phyloP scores from a whole-genome alignment of 2,329 filamentous ascomycete genomes.

The Anthostomella pinea region DNA sequence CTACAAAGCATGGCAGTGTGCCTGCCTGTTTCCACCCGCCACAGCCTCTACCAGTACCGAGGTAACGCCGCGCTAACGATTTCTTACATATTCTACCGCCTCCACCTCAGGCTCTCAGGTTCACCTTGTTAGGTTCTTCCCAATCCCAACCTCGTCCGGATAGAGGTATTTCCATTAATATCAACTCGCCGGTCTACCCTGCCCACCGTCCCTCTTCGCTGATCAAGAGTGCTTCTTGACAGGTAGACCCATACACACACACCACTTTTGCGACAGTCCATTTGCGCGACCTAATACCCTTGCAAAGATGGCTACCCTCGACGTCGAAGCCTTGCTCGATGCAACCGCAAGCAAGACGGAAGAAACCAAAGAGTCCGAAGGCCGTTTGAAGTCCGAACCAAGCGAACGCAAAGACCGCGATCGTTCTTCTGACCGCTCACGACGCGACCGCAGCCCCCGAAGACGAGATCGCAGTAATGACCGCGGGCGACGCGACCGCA shows the following conservation, averaged over 20 bases:
- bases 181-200: background rate
- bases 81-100: constrained; percentile 7
- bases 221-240: background rate
- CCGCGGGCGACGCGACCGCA: constrained; percentile 54
- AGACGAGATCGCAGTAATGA: constrained; percentile 50
- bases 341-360: constrained; percentile 66
- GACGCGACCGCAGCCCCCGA: constrained; percentile 52
- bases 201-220: constrained; percentile 1
- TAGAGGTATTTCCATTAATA: constrained; percentile 2
- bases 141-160: constrained; percentile 3
- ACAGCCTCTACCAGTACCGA: constrained; percentile 1
- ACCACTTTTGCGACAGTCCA: constrained; percentile 4
- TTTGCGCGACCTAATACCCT: constrained; percentile 5
- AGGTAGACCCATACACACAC: background rate
- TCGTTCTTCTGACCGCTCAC: constrained; percentile 45
- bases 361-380: constrained; percentile 52
- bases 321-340: constrained; percentile 89
- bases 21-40: background rate
- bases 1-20: too few relatives aligned
- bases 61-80: constrained; percentile 8
- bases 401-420: constrained; percentile 46
- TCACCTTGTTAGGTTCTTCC: constrained; percentile 4
- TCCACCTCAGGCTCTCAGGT: constrained; percentile 11
- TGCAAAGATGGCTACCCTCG: constrained; percentile 49
- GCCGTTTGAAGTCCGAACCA: constrained; percentile 52